These are phyloP conservation scores for Lolium perenne DNA, from an alignment of 176 grass and related monocot species.

Conservation along the genomic window DNA sequence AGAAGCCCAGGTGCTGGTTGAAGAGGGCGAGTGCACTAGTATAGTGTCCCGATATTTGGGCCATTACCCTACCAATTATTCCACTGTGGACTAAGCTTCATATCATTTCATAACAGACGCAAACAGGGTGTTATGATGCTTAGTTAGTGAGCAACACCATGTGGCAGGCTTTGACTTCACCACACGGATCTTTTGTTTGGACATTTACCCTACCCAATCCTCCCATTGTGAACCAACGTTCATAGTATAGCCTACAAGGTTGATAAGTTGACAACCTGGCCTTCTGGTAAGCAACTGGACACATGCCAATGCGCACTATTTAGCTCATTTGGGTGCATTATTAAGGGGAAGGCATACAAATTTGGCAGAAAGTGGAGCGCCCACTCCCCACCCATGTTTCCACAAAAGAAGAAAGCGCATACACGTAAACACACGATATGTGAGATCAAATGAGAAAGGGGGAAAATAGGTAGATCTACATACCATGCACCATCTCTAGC, in stretches of 20 bases:
- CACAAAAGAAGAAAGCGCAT: neutral
- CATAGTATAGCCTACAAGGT: neutral
- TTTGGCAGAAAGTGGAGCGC: neutral
- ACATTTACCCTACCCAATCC: neutral
- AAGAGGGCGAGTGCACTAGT: neutral
- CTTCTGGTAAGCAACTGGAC: neutral
- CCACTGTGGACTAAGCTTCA: neutral
- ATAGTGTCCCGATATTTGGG: neutral
- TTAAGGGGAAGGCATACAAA: neutral
- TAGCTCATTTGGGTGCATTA: neutral
- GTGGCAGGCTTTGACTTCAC: neutral
- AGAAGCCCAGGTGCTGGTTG: neutral
- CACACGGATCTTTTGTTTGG: neutral
- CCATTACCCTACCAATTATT: neutral
- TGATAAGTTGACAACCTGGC: conserved; percentile 9
- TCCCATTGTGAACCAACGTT: neutral
- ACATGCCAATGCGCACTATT: neutral
- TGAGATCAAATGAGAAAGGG: neutral
- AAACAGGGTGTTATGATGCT: neutral
- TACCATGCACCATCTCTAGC: conserved; percentile 89
- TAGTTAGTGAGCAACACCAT: neutral
- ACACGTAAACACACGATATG: neutral
- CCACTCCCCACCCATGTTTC: neutral
- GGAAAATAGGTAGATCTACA: conserved; percentile 3
- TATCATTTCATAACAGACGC: neutral